These are phyloP conservation scores for Mycena rosella DNA, from an alignment of 768 basidiomycete genomes.

Conservation along the genomic window DNA sequence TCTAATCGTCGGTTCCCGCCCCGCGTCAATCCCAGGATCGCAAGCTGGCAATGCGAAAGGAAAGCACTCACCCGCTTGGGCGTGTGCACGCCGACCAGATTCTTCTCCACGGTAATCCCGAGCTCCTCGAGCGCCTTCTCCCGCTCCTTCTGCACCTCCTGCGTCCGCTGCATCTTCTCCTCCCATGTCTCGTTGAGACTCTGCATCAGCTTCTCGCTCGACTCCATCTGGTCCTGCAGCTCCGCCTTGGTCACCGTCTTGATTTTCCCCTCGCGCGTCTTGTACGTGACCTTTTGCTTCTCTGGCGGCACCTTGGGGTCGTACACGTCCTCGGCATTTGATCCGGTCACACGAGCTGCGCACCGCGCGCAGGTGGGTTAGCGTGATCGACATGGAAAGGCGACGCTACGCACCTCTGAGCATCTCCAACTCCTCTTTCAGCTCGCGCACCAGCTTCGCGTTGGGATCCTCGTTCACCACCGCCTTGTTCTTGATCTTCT, in stretches of 20 bases:
- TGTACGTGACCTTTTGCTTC: slow-evolving; percentile 95
- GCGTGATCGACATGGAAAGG: slow-evolving; percentile 37
- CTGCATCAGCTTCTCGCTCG: slow-evolving; percentile 92
- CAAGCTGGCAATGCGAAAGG: neutral
- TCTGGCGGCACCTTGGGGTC: slow-evolving; percentile 93
- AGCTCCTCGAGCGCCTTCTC: slow-evolving; percentile 98
- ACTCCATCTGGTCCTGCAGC: slow-evolving; percentile 96
- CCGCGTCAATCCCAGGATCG: slow-evolving; percentile 30
- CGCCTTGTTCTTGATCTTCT: slow-evolving; percentile 99
- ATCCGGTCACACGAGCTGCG: slow-evolving; percentile 80
- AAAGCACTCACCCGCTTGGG: slow-evolving; percentile 88
- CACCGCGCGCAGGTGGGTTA: neutral
- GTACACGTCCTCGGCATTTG: slow-evolving; percentile 78
- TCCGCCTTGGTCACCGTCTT: slow-evolving; percentile 98
- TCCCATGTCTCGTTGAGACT: slow-evolving; percentile 91
- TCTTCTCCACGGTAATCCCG: slow-evolving; percentile 98
- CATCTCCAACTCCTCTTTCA: slow-evolving; percentile 97
- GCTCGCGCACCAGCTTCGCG: slow-evolving; percentile 97
- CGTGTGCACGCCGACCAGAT: slow-evolving; percentile 95
- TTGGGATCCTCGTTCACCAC: slow-evolving; percentile 99
- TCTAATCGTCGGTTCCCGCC: slow-evolving; percentile 58
- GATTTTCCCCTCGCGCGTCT: slow-evolving; percentile 92
- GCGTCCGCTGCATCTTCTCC: slow-evolving; percentile 90
- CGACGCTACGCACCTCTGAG: slow-evolving; percentile 73
- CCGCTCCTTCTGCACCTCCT: slow-evolving; percentile 95